Conservation (phyloP, 495 filamentous ascomycete genomes). For the Hypoxylon fuscum region DNA sequence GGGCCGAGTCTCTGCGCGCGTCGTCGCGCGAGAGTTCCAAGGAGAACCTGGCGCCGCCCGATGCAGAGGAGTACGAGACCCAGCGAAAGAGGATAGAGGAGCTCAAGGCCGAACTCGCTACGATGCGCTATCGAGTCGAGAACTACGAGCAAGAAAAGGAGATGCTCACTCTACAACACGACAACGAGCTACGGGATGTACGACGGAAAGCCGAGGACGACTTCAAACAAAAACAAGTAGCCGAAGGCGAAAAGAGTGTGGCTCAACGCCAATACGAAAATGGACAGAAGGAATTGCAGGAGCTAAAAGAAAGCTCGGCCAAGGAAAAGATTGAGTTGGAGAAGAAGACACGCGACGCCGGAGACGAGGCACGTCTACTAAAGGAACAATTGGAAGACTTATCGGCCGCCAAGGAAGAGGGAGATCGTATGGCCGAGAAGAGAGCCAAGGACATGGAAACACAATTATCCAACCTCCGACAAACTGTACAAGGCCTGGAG, state of each 20-base stretch:
- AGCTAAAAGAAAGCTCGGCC: conserved; percentile 69
- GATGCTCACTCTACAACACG: conserved; percentile 74
- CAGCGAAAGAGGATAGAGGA: conserved; percentile 60
- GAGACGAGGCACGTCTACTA: conserved; percentile 74
- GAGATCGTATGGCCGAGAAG: conserved; percentile 74
- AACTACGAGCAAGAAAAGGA: conserved; percentile 89
- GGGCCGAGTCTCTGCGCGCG: conserved; percentile 46
- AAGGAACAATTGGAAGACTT: conserved; percentile 84
- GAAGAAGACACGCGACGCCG: conserved; percentile 70
- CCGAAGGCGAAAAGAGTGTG: conserved; percentile 73
- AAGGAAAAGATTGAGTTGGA: conserved; percentile 77
- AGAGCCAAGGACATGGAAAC: conserved; percentile 75
- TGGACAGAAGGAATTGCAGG: conserved; percentile 74
- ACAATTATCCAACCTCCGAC: conserved; percentile 71
- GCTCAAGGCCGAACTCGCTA: conserved; percentile 64
- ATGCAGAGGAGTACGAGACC: conserved; percentile 61
- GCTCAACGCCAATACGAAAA: conserved; percentile 75
- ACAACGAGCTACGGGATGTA: conserved; percentile 81
- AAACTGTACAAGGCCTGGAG: conserved; percentile 74
- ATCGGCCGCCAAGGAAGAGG: conserved; percentile 72
- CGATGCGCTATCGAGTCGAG: conserved; percentile 62
- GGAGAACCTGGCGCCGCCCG: conserved; percentile 57
- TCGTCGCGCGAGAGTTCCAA: conserved; percentile 58
- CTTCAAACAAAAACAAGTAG: conserved; percentile 80
- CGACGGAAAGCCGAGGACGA: conserved; percentile 82